A percentile compares a stretch with the other conserved stretches of the same genome.
Conservation (phyloP, 2,329 filamentous ascomycete species). For the Arthrobotrys conoides region DNA sequence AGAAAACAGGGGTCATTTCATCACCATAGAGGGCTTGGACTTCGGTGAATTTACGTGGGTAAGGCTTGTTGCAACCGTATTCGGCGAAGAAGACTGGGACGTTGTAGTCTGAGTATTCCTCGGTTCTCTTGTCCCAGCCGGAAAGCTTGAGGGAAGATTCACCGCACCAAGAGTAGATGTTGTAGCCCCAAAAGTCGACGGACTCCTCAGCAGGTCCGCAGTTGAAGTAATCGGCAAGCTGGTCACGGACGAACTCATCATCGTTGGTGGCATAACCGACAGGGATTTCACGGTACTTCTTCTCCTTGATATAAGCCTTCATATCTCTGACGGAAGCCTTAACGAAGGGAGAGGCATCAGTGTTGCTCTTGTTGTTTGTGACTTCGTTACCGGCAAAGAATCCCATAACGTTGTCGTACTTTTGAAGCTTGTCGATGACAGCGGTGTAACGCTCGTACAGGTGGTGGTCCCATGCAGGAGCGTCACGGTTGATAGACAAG, state of each 20-base stretch:
- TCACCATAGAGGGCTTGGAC: conserved; percentile 83
- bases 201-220: conserved; percentile 78
- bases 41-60: conserved; percentile 85
- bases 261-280: conserved; percentile 98
- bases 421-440: conserved; percentile 83
- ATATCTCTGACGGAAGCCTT: conserved; percentile 97
- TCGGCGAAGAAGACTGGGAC: conserved; percentile 98
- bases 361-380: conserved; percentile 89
- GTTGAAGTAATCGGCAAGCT: conserved; percentile 94
- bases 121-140: conserved; percentile 83
- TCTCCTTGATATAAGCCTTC: conserved; percentile 90
- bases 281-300: conserved; percentile 82
- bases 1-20: conserved; percentile 89
- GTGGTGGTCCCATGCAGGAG: conserved; percentile 82
- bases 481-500: conserved; percentile 86
- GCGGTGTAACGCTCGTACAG: conserved; percentile 85
- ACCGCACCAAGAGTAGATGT: conserved; percentile 99
- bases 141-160: conserved; percentile 81
- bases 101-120: conserved; percentile 89
- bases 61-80: conserved; percentile 86
- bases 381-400: conserved; percentile 99
- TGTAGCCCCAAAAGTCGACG: conserved; percentile 99
- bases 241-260: conserved; percentile 82
- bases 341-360: conserved; percentile 89
- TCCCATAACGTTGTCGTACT: conserved; percentile 92